These are phyloP conservation scores for Aspergillus kassunensis DNA, from an alignment of 495 filamentous ascomycete genomes.

Conservation along the genomic window DNA sequence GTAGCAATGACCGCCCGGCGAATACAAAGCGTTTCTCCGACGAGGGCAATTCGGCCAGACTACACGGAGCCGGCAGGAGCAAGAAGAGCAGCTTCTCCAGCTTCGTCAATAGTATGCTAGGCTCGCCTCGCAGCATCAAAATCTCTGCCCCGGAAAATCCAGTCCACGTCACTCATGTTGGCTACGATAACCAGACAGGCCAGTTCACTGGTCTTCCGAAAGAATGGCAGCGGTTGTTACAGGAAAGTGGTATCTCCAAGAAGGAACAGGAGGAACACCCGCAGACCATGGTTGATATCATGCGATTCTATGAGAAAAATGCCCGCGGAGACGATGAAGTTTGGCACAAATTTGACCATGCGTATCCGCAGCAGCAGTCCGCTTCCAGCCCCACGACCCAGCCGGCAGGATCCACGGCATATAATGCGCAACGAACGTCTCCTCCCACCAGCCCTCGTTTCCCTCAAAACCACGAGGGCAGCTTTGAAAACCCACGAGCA, in stretches of 20 bases:
- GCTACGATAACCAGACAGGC: constrained; percentile 93
- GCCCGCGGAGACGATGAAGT: constrained; percentile 79
- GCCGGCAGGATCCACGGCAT: constrained; percentile 14
- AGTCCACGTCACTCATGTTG: constrained; percentile 95
- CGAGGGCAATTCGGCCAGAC: constrained; percentile 61
- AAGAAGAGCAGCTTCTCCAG: constrained; percentile 95
- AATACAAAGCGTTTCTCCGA: constrained; percentile 81
- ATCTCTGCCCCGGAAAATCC: constrained; percentile 97
- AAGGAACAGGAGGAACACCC: constrained; percentile 94
- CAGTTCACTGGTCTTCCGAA: constrained; percentile 96
- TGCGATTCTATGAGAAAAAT: constrained; percentile 94
- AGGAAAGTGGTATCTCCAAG: constrained; percentile 94
- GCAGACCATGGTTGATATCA: constrained; percentile 89
- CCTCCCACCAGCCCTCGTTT: constrained; percentile 90
- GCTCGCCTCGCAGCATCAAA: constrained; percentile 82
- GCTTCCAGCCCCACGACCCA: constrained; percentile 33
- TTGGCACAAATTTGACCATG: constrained; percentile 94
- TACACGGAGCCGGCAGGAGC: constrained; percentile 53
- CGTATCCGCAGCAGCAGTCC: constrained; percentile 56
- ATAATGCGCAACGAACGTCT: constrained; percentile 45
- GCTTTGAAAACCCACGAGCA: constrained; percentile 94
- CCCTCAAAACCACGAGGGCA: constrained; percentile 83
- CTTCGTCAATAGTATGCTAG: constrained; percentile 89
- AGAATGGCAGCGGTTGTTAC: constrained; percentile 94
- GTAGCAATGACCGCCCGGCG: constrained; percentile 37